These are phyloP conservation scores for Candida patagonica DNA, from an alignment of 805 yeast species.

Conservation along the genomic window DNA sequence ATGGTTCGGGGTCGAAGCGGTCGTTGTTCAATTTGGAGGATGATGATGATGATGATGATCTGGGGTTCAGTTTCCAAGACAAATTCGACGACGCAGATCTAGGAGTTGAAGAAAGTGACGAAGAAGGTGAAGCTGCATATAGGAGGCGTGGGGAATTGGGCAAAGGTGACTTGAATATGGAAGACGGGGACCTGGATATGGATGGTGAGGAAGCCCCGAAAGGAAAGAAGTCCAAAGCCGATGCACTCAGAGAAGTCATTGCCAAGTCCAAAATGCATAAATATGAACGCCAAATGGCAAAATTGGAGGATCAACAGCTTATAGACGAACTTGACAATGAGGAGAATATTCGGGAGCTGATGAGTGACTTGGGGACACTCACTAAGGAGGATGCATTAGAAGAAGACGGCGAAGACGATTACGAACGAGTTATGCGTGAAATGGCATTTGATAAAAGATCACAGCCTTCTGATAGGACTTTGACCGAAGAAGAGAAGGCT, in stretches of 20 bases:
- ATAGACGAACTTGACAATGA: constrained; percentile 30
- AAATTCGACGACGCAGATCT: constrained; percentile 43
- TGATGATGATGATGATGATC: constrained; percentile 52
- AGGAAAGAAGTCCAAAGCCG: constrained; percentile 31
- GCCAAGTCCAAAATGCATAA: constrained; percentile 36
- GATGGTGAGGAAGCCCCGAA: constrained; percentile 34
- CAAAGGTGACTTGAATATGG: constrained; percentile 2
- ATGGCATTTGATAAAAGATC: constrained; percentile 34
- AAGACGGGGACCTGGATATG: constrained; percentile 22
- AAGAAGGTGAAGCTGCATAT: constrained; percentile 17
- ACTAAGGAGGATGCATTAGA: constrained; percentile 2
- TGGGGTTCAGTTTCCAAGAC: constrained; percentile 51
- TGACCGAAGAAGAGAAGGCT: constrained; percentile 34
- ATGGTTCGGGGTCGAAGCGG: too few species aligned
- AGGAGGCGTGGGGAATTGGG: constrained; percentile 5
- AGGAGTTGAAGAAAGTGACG: constrained; percentile 32
- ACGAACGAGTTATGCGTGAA: constrained; percentile 30
- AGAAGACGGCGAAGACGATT: constrained; percentile 21
- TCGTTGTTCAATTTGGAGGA: constrained; percentile 70
- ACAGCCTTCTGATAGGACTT: constrained; percentile 33
- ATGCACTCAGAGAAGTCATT: constrained; percentile 36
- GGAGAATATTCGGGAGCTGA: constrained; percentile 26
- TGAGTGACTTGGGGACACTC: constrained; percentile 20
- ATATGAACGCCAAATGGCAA: constrained; percentile 32
- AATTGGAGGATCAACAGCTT: constrained; percentile 28